These are phyloP conservation scores for Mercurialis annua DNA, from an alignment of 345 rosid species.

Conservation along the genomic window DNA sequence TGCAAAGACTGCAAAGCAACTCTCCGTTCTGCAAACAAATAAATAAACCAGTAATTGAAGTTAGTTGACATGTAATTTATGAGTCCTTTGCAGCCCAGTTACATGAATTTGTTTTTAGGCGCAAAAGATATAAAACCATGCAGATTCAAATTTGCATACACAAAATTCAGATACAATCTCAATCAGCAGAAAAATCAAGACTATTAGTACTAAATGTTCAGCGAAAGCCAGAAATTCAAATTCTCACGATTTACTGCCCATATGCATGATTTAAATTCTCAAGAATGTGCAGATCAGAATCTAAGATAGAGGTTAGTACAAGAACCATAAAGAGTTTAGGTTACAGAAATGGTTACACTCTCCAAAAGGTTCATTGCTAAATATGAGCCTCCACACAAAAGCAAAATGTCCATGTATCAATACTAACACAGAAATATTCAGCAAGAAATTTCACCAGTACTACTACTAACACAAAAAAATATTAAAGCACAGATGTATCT, in stretches of 20 bases:
- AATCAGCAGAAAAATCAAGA: background rate
- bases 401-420: background rate
- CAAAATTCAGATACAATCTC: background rate
- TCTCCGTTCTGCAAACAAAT: constrained; percentile 59
- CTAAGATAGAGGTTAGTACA: too few species aligned
- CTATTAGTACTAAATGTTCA: background rate
- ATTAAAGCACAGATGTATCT: background rate
- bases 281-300: background rate
- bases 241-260: too few species aligned
- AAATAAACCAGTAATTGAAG: background rate
- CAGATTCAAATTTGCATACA: background rate
- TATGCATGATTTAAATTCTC: background rate
- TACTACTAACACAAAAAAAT: background rate
- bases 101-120: too few species aligned
- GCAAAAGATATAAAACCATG: background rate
- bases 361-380: too few species aligned
- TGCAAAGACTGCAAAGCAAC: constrained; percentile 49
- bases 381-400: background rate
- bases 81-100: too few species aligned
- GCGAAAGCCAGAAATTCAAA: too few species aligned
- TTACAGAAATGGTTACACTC: too few species aligned
- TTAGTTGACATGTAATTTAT: background rate
- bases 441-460: background rate
- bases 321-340: too few species aligned
- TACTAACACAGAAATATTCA: background rate